Percentiles rank a stretch among this genome's conserved stretches.
phyloP scores from a whole-genome alignment of 768 basidiomycete genomes.

The Psilocybe tampanensis region DNA sequence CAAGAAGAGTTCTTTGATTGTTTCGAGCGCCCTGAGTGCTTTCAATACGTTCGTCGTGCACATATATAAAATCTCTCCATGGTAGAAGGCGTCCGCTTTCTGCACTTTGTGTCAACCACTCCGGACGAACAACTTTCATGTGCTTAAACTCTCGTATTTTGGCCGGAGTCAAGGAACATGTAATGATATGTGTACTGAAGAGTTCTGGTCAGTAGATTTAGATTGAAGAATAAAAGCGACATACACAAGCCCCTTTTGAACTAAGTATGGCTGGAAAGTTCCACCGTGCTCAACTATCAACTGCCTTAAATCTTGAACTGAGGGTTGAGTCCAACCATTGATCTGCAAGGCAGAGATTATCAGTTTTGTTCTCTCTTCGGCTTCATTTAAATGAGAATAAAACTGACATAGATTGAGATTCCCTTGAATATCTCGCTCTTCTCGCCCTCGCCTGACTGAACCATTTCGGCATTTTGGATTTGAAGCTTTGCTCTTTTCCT shows the following conservation, averaged over 20 bases:
- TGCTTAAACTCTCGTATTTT: conserved; percentile 88
- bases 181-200: conserved; percentile 85
- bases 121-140: conserved; percentile 88
- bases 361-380: neutral
- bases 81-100: conserved; percentile 67
- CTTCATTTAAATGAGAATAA: neutral
- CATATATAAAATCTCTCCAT: conserved; percentile 77
- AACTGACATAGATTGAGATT: conserved; percentile 78
- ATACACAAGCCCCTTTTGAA: conserved; percentile 74
- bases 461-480: conserved; percentile 64
- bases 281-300: conserved; percentile 87
- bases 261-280: conserved; percentile 80
- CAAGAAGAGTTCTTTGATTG: conserved; percentile 30
- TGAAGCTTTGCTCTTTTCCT: conserved; percentile 91
- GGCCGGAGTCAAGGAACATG: conserved; percentile 85
- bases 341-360: conserved; percentile 47
- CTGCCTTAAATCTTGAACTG: conserved; percentile 80
- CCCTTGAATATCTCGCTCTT: conserved; percentile 68
- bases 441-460: conserved; percentile 13
- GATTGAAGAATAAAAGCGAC: conserved; percentile 25
- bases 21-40: conserved; percentile 47
- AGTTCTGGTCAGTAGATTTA: neutral
- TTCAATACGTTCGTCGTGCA: conserved; percentile 49
- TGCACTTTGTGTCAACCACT: conserved; percentile 88
- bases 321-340: conserved; percentile 88